phyloP scores from a whole-genome alignment of 805 yeast genomes.

The Kodamaea leandrae region DNA sequence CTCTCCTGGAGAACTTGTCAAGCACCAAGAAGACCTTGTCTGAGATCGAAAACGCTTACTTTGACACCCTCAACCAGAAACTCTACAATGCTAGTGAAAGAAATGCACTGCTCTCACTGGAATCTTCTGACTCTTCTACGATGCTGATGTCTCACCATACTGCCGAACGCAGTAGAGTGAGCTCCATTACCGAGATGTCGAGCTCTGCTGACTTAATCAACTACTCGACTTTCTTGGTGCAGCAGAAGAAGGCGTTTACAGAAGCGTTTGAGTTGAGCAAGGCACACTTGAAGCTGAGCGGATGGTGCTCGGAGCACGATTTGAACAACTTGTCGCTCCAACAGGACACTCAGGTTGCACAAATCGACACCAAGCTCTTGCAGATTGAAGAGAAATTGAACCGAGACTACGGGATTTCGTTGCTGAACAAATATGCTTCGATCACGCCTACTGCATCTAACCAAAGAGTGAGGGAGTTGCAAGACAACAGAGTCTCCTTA shows the following conservation, averaged over 20 bases:
- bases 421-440: constrained; percentile 14
- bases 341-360: constrained; percentile 34
- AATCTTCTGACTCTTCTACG: constrained; percentile 1
- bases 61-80: constrained; percentile 22
- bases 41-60: constrained; percentile 35
- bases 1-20: constrained; percentile 35
- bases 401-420: constrained; percentile 25
- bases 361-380: constrained; percentile 36
- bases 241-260: constrained; percentile 32
- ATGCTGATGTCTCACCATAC: not conserved
- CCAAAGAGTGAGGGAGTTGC: constrained; percentile 6
- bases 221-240: constrained; percentile 30
- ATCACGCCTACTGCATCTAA: not conserved
- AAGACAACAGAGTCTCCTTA: constrained; percentile 13
- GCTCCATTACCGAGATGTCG: constrained; percentile 23
- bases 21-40: constrained; percentile 26
- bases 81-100: constrained; percentile 2
- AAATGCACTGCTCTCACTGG: constrained; percentile 5
- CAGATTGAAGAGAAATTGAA: constrained; percentile 39
- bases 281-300: constrained; percentile 30
- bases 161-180: constrained; percentile 9
- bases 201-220: constrained; percentile 27
- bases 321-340: constrained; percentile 39
- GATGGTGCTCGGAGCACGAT: constrained; percentile 45
- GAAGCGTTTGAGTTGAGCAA: constrained; percentile 36